These are phyloP conservation scores for Aspergillus sp. DNA, from an alignment of 2,329 filamentous ascomycete genomes.

Conservation along the genomic window DNA sequence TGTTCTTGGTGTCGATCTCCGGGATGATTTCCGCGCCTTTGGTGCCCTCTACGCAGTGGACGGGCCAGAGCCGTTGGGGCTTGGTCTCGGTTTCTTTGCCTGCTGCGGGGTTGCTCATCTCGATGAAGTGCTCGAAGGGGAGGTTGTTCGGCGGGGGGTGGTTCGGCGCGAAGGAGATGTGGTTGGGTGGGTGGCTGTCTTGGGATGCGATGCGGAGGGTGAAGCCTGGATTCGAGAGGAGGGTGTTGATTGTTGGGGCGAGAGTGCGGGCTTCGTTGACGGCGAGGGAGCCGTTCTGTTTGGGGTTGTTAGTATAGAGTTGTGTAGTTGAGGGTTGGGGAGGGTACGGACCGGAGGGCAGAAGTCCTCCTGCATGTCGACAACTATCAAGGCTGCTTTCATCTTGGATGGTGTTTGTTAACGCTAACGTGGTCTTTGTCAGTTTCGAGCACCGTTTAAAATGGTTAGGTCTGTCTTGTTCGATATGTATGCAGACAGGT, in stretches of 20 bases:
- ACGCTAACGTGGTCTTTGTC: too few species aligned
- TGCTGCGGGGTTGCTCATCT: slow-evolving; percentile 54
- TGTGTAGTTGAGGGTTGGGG: slow-evolving; percentile 1
- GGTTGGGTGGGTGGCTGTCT: slow-evolving; percentile 81
- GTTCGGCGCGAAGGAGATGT: slow-evolving; percentile 87
- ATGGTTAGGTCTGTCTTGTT: not conserved
- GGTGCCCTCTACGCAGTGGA: slow-evolving; percentile 79
- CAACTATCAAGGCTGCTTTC: slow-evolving; percentile 66
- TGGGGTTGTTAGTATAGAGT: slow-evolving; percentile 1
- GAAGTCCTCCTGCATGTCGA: slow-evolving; percentile 94
- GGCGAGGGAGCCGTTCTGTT: slow-evolving; percentile 78
- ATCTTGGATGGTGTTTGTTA: slow-evolving; percentile 11
- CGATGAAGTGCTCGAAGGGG: slow-evolving; percentile 67
- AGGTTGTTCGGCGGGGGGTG: slow-evolving; percentile 64
- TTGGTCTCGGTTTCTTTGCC: slow-evolving; percentile 63
- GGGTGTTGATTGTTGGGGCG: slow-evolving; percentile 69
- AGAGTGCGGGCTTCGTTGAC: slow-evolving; percentile 74
- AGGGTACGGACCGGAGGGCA: slow-evolving; percentile 73
- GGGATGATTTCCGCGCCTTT: slow-evolving; percentile 71
- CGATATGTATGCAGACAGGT: not conserved
- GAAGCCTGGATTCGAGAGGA: slow-evolving; percentile 70
- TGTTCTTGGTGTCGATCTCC: slow-evolving; percentile 62
- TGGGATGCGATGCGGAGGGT: slow-evolving; percentile 78
- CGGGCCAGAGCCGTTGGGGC: slow-evolving; percentile 77
- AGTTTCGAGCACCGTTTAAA: too few species aligned